Conservation (phyloP, 192 early-diverging fungal genomes). For the Endogone sp. region DNA sequence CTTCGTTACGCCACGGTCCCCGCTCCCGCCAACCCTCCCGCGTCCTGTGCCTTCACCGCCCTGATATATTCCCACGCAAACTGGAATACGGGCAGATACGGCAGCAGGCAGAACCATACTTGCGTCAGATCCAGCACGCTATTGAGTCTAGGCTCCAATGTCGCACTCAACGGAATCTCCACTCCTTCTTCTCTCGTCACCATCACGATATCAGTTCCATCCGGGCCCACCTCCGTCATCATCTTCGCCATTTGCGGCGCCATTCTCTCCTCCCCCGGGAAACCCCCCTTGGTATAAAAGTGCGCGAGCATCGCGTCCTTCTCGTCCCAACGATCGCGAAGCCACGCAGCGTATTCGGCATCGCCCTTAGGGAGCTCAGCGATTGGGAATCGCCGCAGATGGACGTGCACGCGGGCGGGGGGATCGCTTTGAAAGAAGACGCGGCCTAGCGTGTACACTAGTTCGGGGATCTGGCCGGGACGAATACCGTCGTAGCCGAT, state of each 20-base stretch:
- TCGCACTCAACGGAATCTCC: slow-evolving; percentile 7
- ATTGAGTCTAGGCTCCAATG: slow-evolving; percentile 1
- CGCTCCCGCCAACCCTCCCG: no score
- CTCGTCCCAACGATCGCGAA: slow-evolving; percentile 70
- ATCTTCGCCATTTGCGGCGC: not conserved
- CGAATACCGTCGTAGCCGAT: slow-evolving; percentile 82
- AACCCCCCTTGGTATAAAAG: slow-evolving; percentile 74
- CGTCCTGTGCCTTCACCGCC: not conserved
- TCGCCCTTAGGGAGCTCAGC: slow-evolving; percentile 66
- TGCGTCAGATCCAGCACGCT: slow-evolving; percentile 11
- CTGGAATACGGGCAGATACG: slow-evolving; percentile 16
- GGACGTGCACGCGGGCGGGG: slow-evolving; percentile 79
- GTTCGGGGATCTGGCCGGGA: slow-evolving; percentile 73
- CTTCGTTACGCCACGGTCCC: no score
- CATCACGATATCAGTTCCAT: not conserved
- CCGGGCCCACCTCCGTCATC: not conserved
- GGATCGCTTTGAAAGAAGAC: slow-evolving; percentile 70
- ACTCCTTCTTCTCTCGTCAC: not conserved
- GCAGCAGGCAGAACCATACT: slow-evolving; percentile 17
- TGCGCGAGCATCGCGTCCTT: slow-evolving; percentile 79
- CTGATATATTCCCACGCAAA: not conserved
- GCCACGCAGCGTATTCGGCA: slow-evolving; percentile 71
- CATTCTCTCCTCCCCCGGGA: slow-evolving; percentile 40
- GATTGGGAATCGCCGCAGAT: slow-evolving; percentile 64
- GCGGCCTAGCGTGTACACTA: slow-evolving; percentile 72